Evolutionary conservation across 2,329 filamentous ascomycete species (phyloP).

Genomic region (Penicillium frequentans): DNA sequence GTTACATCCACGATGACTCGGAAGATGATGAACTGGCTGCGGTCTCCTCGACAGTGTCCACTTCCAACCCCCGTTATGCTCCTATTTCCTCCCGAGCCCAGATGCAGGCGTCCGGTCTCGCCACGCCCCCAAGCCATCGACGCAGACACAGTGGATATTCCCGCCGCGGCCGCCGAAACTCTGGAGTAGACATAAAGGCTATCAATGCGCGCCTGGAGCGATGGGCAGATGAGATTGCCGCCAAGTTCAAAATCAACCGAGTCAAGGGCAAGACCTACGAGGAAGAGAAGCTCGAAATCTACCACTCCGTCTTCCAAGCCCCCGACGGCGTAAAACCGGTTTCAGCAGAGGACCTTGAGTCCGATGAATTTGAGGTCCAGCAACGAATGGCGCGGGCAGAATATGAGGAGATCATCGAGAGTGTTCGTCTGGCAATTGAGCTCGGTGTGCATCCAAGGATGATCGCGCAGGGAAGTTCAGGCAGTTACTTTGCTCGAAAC

Average conservation of each 20-base stretch:
- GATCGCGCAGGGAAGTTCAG: conserved; percentile 95
- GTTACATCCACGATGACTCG: conserved; percentile 61
- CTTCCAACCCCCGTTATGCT: conserved; percentile 61
- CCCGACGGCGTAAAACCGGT: conserved; percentile 83
- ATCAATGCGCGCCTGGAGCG: conserved; percentile 93
- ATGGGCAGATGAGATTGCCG: conserved; percentile 97
- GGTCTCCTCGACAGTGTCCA: conserved; percentile 56
- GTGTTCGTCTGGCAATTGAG: conserved; percentile 85
- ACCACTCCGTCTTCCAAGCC: conserved; percentile 94
- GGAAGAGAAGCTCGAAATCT: conserved; percentile 88
- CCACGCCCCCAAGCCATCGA: conserved; percentile 41
- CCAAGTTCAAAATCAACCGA: conserved; percentile 87
- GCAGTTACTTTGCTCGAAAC: conserved; percentile 95
- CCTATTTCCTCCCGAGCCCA: conserved; percentile 56
- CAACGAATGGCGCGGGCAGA: conserved; percentile 70
- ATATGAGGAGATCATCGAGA: conserved; percentile 87
- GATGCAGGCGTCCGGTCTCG: conserved; percentile 45
- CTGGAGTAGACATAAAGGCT: conserved; percentile 94
- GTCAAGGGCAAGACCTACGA: conserved; percentile 72
- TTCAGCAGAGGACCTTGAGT: conserved; percentile 71
- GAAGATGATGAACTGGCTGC: conserved; percentile 64
- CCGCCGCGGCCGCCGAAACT: conserved; percentile 66
- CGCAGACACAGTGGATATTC: conserved; percentile 51
- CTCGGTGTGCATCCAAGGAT: conserved; percentile 90
- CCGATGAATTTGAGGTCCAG: conserved; percentile 55